Base-by-base conservation (phyloP, 345 rosid genomes). In the Rhodomyrtus tomentosa region DNA sequence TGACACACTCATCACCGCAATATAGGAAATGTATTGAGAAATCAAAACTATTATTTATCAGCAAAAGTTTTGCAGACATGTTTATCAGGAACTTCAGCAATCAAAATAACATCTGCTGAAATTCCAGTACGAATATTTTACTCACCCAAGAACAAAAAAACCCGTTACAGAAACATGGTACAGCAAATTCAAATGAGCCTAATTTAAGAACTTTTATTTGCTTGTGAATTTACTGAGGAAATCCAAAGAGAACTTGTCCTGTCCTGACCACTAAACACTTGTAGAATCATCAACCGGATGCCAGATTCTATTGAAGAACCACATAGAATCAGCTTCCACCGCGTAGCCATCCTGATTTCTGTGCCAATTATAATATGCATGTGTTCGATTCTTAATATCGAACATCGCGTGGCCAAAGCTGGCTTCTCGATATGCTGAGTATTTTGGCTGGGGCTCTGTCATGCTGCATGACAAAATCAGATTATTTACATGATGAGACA, bases 341-440 rank as follows among this genome's bases (percentile, higher is more conserved):
- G 97, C 93, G 25, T 83, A 91, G 7, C 98, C 98, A 89, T 95
- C 98, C 16, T 95, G 95, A 86, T 96, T 96, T 32, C 97, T 88
- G 81, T 96, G 97, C 99, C 98, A 96, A 84, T 89, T 90, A 79
- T 90, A 93, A 81, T 85, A 85, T 5, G 98, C 98, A 12, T 95
- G 99, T 4, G 98, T 94, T 85, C 92, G 81, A 90, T 96, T 96
- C 93, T 92, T 92, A 73, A 96, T 93, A 48, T 91, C 93, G 3
- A 95, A 93, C 32, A 91, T 90, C 24, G 98, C 99, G 14, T 96
- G 98, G 11, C 99, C 99, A 32, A 94, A 96, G 85, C 99, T 96
- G 3, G 98, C 98, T 85, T 96, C 98, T 1, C 99, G 92, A 51
- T 85, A 95, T 0, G 99, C 98, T 1, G 99, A 96, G 91, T 95